Conservation (phyloP, 306 rosid genomes). For the Rosa persica region DNA sequence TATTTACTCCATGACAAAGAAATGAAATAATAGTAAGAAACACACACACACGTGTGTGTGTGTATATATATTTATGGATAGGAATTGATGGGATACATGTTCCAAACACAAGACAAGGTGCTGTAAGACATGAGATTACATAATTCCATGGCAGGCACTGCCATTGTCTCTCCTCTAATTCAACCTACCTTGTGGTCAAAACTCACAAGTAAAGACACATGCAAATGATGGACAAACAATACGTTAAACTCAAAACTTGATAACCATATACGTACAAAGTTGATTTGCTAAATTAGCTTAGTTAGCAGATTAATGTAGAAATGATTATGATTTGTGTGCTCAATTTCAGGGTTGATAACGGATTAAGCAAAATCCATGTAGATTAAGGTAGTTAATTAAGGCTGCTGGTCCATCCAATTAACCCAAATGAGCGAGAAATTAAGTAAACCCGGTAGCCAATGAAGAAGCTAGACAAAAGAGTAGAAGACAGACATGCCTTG, state of each 20-base stretch:
- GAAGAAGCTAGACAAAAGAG: not conserved
- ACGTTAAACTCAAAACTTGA: not conserved
- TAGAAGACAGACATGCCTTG: not conserved
- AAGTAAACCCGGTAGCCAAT: not conserved
- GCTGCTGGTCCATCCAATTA: no score
- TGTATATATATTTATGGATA: no score
- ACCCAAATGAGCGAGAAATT: no score
- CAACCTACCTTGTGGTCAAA: not conserved
- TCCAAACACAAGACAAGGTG: not conserved
- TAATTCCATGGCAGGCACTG: not conserved
- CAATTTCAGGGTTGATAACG: not conserved
- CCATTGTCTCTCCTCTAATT: not conserved
- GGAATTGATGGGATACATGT: not conserved
- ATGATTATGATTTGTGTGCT: not conserved
- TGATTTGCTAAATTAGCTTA: not conserved
- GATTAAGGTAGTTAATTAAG: not conserved
- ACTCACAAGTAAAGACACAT: not conserved
- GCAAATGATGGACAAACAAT: slow-evolving; percentile 16
- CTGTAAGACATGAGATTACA: not conserved
- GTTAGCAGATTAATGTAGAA: not conserved
- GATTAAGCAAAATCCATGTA: not conserved
- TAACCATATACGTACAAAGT: no score
- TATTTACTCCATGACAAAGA: no score
- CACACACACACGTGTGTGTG: no score
- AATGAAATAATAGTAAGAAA: no score